Conservation (phyloP, 768 basidiomycete species). For the Boletus reticulatus region DNA sequence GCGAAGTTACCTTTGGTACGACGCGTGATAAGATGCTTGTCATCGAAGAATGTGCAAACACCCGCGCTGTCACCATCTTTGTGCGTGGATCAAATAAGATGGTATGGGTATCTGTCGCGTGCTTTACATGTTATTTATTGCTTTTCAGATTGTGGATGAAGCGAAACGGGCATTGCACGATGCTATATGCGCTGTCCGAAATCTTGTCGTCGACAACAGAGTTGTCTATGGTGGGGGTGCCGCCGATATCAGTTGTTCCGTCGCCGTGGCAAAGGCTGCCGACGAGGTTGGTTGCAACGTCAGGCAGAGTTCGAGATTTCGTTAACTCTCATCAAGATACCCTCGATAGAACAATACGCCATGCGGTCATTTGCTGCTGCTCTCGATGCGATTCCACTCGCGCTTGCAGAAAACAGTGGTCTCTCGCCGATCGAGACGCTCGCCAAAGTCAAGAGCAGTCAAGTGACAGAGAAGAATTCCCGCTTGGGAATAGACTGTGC, state of each 20-base stretch:
- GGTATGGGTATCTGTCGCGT: constrained; percentile 47
- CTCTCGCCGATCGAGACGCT: constrained; percentile 95
- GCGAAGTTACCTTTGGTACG: constrained; percentile 94
- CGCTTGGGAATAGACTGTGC: constrained; percentile 92
- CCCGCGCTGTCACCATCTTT: constrained; percentile 94
- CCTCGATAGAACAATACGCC: constrained; percentile 98
- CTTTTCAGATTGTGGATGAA: constrained; percentile 90
- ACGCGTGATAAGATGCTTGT: constrained; percentile 99
- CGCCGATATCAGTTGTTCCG: constrained; percentile 92
- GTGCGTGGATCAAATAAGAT: constrained; percentile 99
- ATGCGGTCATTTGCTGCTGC: constrained; percentile 99
- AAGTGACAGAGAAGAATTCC: constrained; percentile 82
- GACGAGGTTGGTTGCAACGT: constrained; percentile 63
- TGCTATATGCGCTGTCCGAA: constrained; percentile 95
- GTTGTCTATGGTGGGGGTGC: constrained; percentile 99
- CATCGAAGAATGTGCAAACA: constrained; percentile 98
- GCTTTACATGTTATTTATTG: neutral
- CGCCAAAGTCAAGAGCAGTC: constrained; percentile 92
- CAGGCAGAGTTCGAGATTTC: neutral
- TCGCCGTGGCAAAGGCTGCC: constrained; percentile 91
- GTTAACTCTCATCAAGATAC: constrained; percentile 55
- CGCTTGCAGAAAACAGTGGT: constrained; percentile 97
- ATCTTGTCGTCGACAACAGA: constrained; percentile 91
- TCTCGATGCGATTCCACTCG: constrained; percentile 91
- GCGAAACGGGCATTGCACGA: constrained; percentile 98